A percentile compares a stretch with the other conserved stretches of the same genome.
phyloP scores from a whole-genome alignment of 106 monocot genomes.

The Phalaenopsis aphrodite region DNA sequence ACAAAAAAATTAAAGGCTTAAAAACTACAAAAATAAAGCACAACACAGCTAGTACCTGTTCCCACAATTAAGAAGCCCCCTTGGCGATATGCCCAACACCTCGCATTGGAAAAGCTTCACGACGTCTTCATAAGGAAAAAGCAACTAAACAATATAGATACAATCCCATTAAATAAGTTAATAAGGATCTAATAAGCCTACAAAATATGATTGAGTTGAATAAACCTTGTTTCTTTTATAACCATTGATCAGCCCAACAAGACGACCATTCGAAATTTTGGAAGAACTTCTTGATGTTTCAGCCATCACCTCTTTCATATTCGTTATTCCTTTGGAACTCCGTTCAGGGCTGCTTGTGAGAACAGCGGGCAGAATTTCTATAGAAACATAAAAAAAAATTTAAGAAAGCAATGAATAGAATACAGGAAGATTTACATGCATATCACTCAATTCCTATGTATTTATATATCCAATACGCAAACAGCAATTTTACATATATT shows the following conservation, averaged over 20 bases:
- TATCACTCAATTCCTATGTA: too few relatives aligned
- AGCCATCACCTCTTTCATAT: background rate
- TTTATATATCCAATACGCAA: too few relatives aligned
- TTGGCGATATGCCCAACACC: constrained; percentile 50
- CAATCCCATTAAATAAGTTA: background rate
- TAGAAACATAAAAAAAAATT: background rate
- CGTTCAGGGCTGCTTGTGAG: constrained; percentile 8
- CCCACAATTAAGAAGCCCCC: constrained; percentile 94
- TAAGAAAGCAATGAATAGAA: background rate
- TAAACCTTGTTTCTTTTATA: constrained; percentile 16
- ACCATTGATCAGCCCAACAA: constrained; percentile 11
- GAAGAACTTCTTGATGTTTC: constrained; percentile 11
- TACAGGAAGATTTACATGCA: too few relatives aligned
- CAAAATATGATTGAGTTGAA: background rate
- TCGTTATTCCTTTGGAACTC: constrained; percentile 8
- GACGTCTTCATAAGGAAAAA: constrained; percentile 48
- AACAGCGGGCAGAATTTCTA: constrained; percentile 8
- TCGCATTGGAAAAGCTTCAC: constrained; percentile 87
- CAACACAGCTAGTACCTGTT: constrained; percentile 50
- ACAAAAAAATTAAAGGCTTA: background rate
- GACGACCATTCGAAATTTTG: constrained; percentile 10
- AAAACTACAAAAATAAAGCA: background rate
- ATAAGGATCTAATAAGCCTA: background rate
- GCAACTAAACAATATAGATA: constrained; percentile 5
- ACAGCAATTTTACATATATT: too few relatives aligned